phyloP scores from a whole-genome alignment of 2,329 filamentous ascomycete genomes.

The Pseudogymnoascus sp. region DNA sequence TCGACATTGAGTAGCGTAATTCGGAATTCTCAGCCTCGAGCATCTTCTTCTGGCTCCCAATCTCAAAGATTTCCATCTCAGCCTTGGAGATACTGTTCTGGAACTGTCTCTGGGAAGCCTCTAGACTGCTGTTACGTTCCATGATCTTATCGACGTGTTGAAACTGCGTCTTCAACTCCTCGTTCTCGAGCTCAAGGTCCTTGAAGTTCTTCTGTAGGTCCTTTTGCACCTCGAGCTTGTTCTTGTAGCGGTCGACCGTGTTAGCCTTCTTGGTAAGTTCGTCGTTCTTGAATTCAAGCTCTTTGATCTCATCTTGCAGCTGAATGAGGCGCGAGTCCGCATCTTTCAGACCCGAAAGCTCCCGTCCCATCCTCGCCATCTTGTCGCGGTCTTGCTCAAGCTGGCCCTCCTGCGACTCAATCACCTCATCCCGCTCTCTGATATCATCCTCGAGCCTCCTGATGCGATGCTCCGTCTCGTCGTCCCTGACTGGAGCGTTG shows the following conservation, averaged over 20 bases:
- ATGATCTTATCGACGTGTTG: conserved; percentile 27
- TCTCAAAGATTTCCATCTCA: conserved; percentile 26
- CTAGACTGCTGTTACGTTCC: conserved; percentile 23
- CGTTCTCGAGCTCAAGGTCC: conserved; percentile 45
- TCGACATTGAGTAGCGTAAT: conserved; percentile 19
- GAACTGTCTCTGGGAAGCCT: conserved; percentile 31
- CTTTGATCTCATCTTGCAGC: conserved; percentile 50
- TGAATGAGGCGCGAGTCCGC: conserved; percentile 40
- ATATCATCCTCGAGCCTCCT: conserved; percentile 47
- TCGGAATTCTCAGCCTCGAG: conserved; percentile 36
- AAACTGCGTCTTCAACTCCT: conserved; percentile 42
- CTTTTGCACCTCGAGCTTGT: conserved; percentile 51
- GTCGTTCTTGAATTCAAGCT: conserved; percentile 49
- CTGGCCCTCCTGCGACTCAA: conserved; percentile 60
- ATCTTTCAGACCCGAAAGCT: conserved; percentile 39
- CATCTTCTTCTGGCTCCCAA: conserved; percentile 36
- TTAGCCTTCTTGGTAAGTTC: conserved; percentile 55
- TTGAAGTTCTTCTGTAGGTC: conserved; percentile 47
- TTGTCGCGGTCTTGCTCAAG: conserved; percentile 43
- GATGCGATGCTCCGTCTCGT: conserved; percentile 43
- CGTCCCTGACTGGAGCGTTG: conserved; percentile 42
- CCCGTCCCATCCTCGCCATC: conserved; percentile 36
- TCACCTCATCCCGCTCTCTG: conserved; percentile 61
- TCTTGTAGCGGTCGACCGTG: conserved; percentile 51
- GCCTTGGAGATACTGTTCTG: conserved; percentile 28